Conservation (phyloP, 306 rosid species). For the Castanea crenata region DNA sequence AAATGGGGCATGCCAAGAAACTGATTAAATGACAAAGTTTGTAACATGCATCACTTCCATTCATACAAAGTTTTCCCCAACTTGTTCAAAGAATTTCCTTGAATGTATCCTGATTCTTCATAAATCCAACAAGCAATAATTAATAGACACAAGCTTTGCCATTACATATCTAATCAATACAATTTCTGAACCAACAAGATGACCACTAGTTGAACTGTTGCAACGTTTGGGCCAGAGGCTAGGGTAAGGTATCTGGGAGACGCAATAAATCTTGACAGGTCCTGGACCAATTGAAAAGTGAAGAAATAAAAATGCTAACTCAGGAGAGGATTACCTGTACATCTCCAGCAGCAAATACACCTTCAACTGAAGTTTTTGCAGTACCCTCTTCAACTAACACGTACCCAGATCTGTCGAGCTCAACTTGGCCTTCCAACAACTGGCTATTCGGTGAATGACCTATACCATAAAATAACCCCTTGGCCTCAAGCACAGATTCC, state of each 20-base stretch:
- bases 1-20: constrained; percentile 12
- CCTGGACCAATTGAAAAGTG: neutral
- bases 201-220: neutral
- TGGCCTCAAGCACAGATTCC: constrained; percentile 70
- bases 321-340: neutral
- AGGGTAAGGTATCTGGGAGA: neutral
- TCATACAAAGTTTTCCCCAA: constrained; percentile 69
- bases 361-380: constrained; percentile 61
- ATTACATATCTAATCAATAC: too few relatives aligned
- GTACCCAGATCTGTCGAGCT: constrained; percentile 77
- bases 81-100: constrained; percentile 19
- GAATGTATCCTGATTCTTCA: neutral
- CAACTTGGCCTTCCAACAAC: constrained; percentile 8
- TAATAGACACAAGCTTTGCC: too few relatives aligned
- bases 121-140: neutral
- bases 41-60: constrained; percentile 37
- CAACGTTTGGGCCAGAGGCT: neutral
- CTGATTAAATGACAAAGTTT: neutral
- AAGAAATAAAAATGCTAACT: neutral
- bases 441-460: constrained; percentile 94
- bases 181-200: too few relatives aligned
- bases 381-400: constrained; percentile 49
- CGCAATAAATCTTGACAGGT: neutral
- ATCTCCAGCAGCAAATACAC: constrained; percentile 61
- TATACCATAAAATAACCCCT: constrained; percentile 92